Conservation (phyloP, 345 rosid species). For the Cardamine resedifolia region DNA sequence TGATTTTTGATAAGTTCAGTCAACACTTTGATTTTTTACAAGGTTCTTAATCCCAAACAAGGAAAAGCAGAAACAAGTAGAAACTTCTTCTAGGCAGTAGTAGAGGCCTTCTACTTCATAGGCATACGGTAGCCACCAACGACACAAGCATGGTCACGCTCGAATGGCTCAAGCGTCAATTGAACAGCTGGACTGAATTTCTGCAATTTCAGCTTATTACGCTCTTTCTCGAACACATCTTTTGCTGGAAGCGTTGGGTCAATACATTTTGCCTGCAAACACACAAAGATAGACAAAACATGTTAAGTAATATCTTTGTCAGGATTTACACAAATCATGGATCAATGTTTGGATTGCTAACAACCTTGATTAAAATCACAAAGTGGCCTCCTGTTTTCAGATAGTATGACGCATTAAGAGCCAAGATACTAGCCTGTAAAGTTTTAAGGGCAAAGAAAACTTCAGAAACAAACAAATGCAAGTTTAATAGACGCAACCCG, state of each 20-base stretch:
- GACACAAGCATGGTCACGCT: slow-evolving; percentile 96
- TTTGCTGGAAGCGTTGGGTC: slow-evolving; percentile 94
- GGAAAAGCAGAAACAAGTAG: too few species aligned
- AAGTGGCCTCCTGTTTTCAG: slow-evolving; percentile 95
- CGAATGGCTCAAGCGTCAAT: slow-evolving; percentile 96
- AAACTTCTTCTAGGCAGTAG: slow-evolving; percentile 29
- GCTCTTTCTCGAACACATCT: slow-evolving; percentile 70
- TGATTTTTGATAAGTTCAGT: too few species aligned
- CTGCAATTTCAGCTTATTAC: slow-evolving; percentile 81
- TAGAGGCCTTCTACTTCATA: slow-evolving; percentile 65
- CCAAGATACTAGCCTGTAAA: slow-evolving; percentile 88
- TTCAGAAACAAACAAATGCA: slow-evolving; percentile 1
- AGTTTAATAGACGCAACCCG: background rate
- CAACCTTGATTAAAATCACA: slow-evolving; percentile 96
- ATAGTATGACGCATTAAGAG: slow-evolving; percentile 77
- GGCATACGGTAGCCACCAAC: slow-evolving; percentile 90
- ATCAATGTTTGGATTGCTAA: slow-evolving; percentile 16
- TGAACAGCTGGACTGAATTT: slow-evolving; percentile 90
- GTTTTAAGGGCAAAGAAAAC: background rate
- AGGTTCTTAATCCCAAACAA: too few species aligned
- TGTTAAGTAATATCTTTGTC: background rate
- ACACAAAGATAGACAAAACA: background rate
- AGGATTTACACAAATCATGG: background rate
- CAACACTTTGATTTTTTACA: too few species aligned
- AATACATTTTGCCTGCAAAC: slow-evolving; percentile 86